Base-by-base conservation (phyloP, 768 basidiomycete genomes). In the Pleurotus cornucopiae region DNA sequence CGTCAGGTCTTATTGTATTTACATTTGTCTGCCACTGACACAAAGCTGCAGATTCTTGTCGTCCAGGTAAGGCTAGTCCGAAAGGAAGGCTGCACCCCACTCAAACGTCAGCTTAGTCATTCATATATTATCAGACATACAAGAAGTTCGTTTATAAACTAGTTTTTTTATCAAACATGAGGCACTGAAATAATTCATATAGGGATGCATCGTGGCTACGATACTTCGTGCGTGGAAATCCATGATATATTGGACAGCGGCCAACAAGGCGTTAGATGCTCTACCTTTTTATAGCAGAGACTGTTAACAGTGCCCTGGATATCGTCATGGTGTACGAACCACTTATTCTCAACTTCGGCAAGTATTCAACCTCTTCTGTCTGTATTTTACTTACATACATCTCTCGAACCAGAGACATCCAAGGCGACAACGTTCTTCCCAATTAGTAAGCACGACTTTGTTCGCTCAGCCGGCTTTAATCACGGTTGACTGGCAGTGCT, bases 71-170 rank as follows among this genome's bases (percentile, higher is more conserved):
- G 5, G 26, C 26, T 41, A 20, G 18, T 34, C 7, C 2, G 7
- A 30, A 30, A 30, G 7, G 30, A 30, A 7, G 30, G 30, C 6
- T 30, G 11, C 30, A 30, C 30, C 30, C 30, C 30, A 9, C 30
- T 30, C 30, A 30, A 30, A 30, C 7, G 30, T 30, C 9, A 30
- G 4, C 53, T 16, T 25, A 75, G 73, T 61, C 56, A 2, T 71
- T 71, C 51, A 62, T 64, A n/a, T 75, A 74, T 61, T 73, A 68
- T 58, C 71, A 67, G 57, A 62, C 63, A 14, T 74, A 68, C 61
- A 71, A 64, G 57, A 70, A 57, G 73, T 73, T 21, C 51, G 62
- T 21, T 1, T 4, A 6, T 26, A 2, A 6, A 13, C 13, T 40
- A 18, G 11, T 14, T 11, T 21, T 18, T 38, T 13, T 34, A 48